Base-by-base conservation (phyloP, 2,329 filamentous ascomycete species). In the Penicillium sp. region DNA sequence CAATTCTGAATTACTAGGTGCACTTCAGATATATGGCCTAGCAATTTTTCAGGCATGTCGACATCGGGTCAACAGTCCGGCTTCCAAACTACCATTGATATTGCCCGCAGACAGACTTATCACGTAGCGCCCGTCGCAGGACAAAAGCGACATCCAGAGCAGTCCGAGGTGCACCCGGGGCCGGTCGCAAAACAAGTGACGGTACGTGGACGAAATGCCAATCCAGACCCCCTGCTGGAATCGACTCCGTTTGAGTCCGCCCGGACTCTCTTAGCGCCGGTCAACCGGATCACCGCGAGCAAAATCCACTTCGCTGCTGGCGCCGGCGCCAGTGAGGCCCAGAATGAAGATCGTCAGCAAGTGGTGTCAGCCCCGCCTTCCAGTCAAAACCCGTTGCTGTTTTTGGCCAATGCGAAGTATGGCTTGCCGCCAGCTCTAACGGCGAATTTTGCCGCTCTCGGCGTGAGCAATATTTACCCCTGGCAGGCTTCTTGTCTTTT, bases 401-500 rank as follows among this genome's bases (percentile, higher is more conserved):
- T 80, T 13, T 76, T 92, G 29, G 79, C 80, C 4, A 83, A 91
- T 68, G 76, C 81, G 1, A 75, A 74, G 38, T 92, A 91, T 73
- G 82, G 76, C 8, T 76, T 92, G 13, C 85, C 87, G 3, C 60
- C 72, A 0, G 71, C 77, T 22, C 74, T 92, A 38, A 82, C 89
- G 3, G 72, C 77, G 16, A 92, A 91, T 64, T 82, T 92, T 64
- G 79, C 78, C 45, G 73, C 76, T 0, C 76, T 89, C 38, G 88
- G 88, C n/a, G 88, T 92, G 52, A 81, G 78, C 39, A 82, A 81
- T 59, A 92, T 92, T 55, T 92, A 92, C 63, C 86, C 87, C 2
- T 92, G 89, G 89, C 89, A 92, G 71, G 88, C 88, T 47, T 84
- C 86, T 53, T 92, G 89, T 64, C 77, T 92, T 7, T 77, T 88